Base-by-base conservation (phyloP, 2,329 filamentous ascomycete genomes). In the Dichotomopilus funicola region DNA sequence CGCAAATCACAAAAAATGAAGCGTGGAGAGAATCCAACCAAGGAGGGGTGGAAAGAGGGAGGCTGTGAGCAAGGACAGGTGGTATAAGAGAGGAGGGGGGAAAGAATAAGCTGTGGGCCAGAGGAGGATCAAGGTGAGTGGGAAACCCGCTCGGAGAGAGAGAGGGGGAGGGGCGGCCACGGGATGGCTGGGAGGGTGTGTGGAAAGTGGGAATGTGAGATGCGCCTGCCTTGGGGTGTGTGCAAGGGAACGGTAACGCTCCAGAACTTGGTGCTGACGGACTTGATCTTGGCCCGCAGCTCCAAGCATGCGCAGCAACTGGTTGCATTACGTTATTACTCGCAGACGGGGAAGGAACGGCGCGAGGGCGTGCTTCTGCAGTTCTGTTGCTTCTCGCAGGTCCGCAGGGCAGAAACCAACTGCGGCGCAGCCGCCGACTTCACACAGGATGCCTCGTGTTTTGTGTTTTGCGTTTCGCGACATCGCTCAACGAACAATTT, bases 271-370 rank as follows among this genome's bases (percentile, higher is more conserved):
- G 13, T 47, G 55, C 55, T 57, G 55, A 55, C 56, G 44, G 48
- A 51, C 53, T 27, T 2, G 19, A 27, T 27, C 44, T 56, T 54
- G 56, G 42, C 42, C 47, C 38, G 42, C 51, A 59, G 27, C 34
- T 12, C 8, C 37, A 38, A 9, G 37, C 37, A 38, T 12, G 8
- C 12, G 37, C 37, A 8, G 37, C 12, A 12, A 38, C 37, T 9
- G n/a, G 31, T 13, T 54, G 51, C 59, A 53, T 57, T 55, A 53
- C 51, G 57, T 55, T 57, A 55, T 57, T 53, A 53, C 51, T 40
- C 31, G 42, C 45, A 53, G 6, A n/a, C 40, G 49, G 34, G 36
- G 8, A 10, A 37, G 34, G 44, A 37, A 37, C 9, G 19, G 19
- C 19, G 19, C 19, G 19, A 27, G 19, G 19, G 19, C 19, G 19